These are phyloP conservation scores for Fomitopsis palustris DNA, from an alignment of 1,284 basidiomycete genomes.

Conservation along the genomic window DNA sequence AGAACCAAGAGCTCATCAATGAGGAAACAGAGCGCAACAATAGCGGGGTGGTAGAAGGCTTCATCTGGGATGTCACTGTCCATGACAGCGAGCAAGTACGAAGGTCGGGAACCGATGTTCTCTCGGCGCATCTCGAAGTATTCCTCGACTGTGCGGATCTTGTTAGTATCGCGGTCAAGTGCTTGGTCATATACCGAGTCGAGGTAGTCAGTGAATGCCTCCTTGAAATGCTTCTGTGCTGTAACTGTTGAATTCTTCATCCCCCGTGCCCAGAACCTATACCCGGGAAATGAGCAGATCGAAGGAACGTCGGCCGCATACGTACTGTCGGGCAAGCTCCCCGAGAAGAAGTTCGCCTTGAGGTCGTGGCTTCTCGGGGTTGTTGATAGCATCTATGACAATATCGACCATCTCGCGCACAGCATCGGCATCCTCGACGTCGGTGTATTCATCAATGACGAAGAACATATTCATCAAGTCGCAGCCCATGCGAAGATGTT, in stretches of 20 bases:
- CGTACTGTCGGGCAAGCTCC: slow-evolving; percentile 29
- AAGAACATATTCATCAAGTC: slow-evolving; percentile 39
- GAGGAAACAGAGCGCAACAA: slow-evolving; percentile 19
- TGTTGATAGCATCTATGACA: slow-evolving; percentile 32
- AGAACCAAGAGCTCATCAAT: slow-evolving; percentile 14
- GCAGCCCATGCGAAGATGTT: slow-evolving; percentile 24
- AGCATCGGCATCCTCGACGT: slow-evolving; percentile 18
- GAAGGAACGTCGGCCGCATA: not conserved
- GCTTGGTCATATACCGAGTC: slow-evolving; percentile 27
- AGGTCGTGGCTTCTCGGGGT: slow-evolving; percentile 28
- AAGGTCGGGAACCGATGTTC: slow-evolving; percentile 26
- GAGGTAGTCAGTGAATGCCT: slow-evolving; percentile 19
- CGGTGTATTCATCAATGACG: slow-evolving; percentile 37
- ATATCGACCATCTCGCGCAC: slow-evolving; percentile 21
- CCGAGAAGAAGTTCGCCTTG: slow-evolving; percentile 26
- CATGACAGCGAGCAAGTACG: slow-evolving; percentile 27
- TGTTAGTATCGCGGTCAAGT: slow-evolving; percentile 19
- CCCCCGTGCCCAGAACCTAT: slow-evolving; percentile 17
- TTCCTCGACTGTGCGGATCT: slow-evolving; percentile 25
- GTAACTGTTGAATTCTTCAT: slow-evolving; percentile 3
- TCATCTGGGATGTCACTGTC: slow-evolving; percentile 30
- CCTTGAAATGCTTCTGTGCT: slow-evolving; percentile 11
- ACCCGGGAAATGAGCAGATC: not conserved
- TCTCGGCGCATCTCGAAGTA: slow-evolving; percentile 28
- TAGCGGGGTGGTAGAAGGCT: slow-evolving; percentile 27